Evolutionary conservation across 768 basidiomycete genomes (phyloP).

Genomic region (Leccinellum rugosiceps): DNA sequence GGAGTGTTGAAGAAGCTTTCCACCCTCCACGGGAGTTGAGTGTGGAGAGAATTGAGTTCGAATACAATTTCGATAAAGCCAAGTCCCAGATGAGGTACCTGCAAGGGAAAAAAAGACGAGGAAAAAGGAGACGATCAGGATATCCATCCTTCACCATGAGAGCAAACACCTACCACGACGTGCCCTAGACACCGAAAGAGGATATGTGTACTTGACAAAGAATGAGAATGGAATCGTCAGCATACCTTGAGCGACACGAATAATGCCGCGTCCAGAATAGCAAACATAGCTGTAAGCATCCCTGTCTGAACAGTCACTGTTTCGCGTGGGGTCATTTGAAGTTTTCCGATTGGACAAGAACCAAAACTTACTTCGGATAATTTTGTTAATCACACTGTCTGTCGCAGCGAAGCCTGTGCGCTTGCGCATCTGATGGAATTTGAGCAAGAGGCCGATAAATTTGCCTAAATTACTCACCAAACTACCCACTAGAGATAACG

Average conservation of each 20-base stretch:
- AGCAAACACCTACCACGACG: constrained; percentile 19
- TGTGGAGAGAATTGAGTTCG: constrained; percentile 23
- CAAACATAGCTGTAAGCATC: constrained; percentile 10
- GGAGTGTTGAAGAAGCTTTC: constrained; percentile 1
- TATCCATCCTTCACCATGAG: not conserved
- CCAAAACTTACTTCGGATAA: constrained; percentile 36
- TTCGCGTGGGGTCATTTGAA: not conserved
- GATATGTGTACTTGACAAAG: not conserved
- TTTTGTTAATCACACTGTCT: constrained; percentile 36
- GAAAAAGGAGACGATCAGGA: not conserved
- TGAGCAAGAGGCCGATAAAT: not conserved
- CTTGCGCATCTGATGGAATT: constrained; percentile 30
- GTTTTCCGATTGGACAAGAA: not conserved
- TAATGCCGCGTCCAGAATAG: constrained; percentile 18
- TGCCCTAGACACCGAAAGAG: constrained; percentile 1
- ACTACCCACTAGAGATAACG: not conserved
- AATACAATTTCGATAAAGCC: constrained; percentile 25
- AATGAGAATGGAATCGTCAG: not conserved
- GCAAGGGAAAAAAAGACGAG: not conserved
- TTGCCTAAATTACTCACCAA: not conserved
- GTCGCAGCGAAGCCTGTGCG: constrained; percentile 42
- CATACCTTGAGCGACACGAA: constrained; percentile 6
- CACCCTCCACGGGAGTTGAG: constrained; percentile 24
- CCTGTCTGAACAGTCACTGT: constrained; percentile 32
- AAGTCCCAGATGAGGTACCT: constrained; percentile 24